Base-by-base conservation (phyloP, 495 filamentous ascomycete species). In the Talaromyces liani region DNA sequence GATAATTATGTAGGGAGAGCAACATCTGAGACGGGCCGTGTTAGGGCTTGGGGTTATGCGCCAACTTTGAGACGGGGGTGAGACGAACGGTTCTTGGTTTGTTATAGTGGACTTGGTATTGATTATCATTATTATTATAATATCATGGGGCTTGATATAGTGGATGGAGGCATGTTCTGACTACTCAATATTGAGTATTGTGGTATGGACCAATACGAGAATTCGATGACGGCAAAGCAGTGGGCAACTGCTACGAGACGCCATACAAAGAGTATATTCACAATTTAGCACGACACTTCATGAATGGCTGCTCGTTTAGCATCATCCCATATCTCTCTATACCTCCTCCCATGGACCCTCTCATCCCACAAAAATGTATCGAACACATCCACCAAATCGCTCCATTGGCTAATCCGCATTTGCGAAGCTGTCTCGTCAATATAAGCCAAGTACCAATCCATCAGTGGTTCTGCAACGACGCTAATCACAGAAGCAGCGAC, bases 271-370 rank as follows among this genome's bases (percentile, higher is more conserved):
- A 49, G 4, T 8, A 7, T 20, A 20, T 20, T 49, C 45, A 7
- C 22, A 20, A 14, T 16, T 20, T 8, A 49, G 25, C 6, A 29
- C 3, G 4, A 14, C 10, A 55, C 6, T 29, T 55, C 3, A 7
- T 16, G 24, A 16, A n/a, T 29, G 14, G 12, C 24, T 12, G n/a
- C n/a, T 55, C n/a, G 22, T n/a, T 6, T 24, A 0, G 57, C 34
- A 59, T 59, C 57, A 24, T 41, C n/a, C 57, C 57, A 59, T 6
- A 59, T 59, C 4, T 59, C 57, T n/a, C 39, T 16, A 59, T 59
- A 59, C 34, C 57, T 59, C 2, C 29, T 34, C 29, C 4, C 39
- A 49, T 41, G 39, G 6, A 39, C 20, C 2, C 16, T n/a, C 18
- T 22, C 22, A 25, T 60, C 58, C 58, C 58, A 60, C 39, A 60